These are phyloP conservation scores for Laburnicola sp. DNA, from an alignment of 2,329 filamentous ascomycete genomes.

Conservation along the genomic window DNA sequence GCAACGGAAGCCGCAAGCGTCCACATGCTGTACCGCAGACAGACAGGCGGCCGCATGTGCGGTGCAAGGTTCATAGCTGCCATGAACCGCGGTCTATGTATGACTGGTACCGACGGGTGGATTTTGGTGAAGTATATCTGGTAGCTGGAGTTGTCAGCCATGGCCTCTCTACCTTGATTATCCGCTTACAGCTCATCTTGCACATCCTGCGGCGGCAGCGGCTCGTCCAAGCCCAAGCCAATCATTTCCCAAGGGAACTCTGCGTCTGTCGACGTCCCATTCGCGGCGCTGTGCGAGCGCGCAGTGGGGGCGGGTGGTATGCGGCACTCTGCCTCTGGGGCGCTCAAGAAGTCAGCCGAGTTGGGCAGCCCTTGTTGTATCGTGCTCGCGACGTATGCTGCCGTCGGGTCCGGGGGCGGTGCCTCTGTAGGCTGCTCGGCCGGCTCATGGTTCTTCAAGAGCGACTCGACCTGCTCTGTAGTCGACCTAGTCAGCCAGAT, in stretches of 20 bases:
- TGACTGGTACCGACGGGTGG: conserved; percentile 82
- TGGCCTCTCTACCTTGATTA: neutral
- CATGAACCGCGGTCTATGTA: conserved; percentile 84
- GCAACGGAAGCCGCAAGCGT: conserved; percentile 83
- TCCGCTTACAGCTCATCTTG: conserved; percentile 77
- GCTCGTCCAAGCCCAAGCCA: conserved; percentile 77
- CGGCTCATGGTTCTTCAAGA: conserved; percentile 78
- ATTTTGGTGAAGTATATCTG: conserved; percentile 89
- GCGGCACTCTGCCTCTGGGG: conserved; percentile 15
- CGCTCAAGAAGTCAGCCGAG: conserved; percentile 23
- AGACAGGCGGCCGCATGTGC: conserved; percentile 80
- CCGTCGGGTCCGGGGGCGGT: conserved; percentile 27
- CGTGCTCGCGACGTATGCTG: conserved; percentile 39
- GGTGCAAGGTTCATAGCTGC: conserved; percentile 89
- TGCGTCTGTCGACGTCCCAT: conserved; percentile 22
- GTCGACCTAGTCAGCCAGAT: conserved; percentile 16
- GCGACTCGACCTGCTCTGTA: conserved; percentile 86
- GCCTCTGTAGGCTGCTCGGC: conserved; percentile 34
- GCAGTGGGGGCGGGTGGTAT: conserved; percentile 24
- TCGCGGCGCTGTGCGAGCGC: conserved; percentile 20
- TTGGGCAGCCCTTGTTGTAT: conserved; percentile 29
- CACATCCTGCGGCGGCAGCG: conserved; percentile 74
- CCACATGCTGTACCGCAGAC: conserved; percentile 94
- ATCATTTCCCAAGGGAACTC: conserved; percentile 83
- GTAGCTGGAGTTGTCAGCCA: conserved; percentile 57